Evolutionary conservation across 192 early-diverging fungal species (phyloP), one percentile per base, ranked within the genome.

Genomic region (Geranomyces variabilis): DNA sequence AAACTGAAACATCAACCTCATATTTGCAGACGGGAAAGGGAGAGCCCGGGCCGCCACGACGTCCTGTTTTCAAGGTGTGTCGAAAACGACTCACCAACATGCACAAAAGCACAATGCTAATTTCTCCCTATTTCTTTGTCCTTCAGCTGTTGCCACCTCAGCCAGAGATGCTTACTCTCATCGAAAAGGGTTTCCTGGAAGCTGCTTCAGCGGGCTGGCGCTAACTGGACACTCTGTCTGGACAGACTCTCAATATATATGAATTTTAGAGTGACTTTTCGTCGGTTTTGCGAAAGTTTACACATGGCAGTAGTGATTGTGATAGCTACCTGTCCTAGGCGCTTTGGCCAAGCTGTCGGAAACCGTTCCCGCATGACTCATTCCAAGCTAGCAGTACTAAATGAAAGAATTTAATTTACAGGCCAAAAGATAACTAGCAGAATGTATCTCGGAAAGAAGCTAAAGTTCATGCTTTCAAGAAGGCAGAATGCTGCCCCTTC

Each of bases 171-270:
- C 70, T 75, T 47, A 44, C 19, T 34, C 48, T 86, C 21, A 83
- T 86, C 47, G 81, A 86, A 49, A 81, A 81, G 56, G 84, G 79
- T 7, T 79, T 77, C 55, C 31, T 83, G 29, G 76, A 78, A 41
- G 67, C 80, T 15, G 41, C 75, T 21, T 55, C 67, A 0, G 66
- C 75, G n/a, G 56, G 46, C 19, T 53, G 47, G 34, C 15, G 30
- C 29, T 64, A 43, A 58, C 53, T 7, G 19, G 51, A 53, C 24
- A n/a, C n/a, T n/a, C n/a, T 53, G 15, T 53, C 19, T 9, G 4
- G 3, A 6, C 51, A 15, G 7, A n/a, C 19, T 17, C 24, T 26
- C 17, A 53, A 24, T 53, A 3, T 53, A n/a, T 7, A 53, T 53
- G 15, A 53, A n/a, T n/a, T 53, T 8, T 53, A 41, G 5, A 10